Conservation (phyloP, 1,284 basidiomycete genomes). For the Phenoliferia sp. region DNA sequence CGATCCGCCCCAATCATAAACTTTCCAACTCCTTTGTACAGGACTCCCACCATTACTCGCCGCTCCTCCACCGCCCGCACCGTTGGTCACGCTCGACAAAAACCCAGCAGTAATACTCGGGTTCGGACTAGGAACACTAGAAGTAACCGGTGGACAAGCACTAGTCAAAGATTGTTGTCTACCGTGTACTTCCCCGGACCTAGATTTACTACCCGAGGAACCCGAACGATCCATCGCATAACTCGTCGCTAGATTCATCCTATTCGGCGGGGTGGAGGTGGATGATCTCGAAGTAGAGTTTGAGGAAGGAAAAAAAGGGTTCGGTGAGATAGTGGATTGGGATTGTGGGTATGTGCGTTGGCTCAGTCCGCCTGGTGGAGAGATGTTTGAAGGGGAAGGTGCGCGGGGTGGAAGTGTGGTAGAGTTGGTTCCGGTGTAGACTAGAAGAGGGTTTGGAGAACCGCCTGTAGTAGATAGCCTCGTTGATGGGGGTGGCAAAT, state of each 20-base stretch:
- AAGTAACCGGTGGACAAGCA: conserved; percentile 28
- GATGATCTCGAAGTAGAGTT: neutral
- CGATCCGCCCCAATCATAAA: conserved; percentile 21
- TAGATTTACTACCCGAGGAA: neutral
- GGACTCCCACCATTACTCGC: neutral
- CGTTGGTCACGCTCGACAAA: conserved; percentile 5
- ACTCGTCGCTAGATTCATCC: no score
- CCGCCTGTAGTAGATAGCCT: neutral
- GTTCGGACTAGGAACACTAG: neutral
- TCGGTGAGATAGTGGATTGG: neutral
- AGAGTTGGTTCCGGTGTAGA: neutral
- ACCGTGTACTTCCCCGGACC: conserved; percentile 20
- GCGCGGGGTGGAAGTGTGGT: neutral
- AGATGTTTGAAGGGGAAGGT: neutral
- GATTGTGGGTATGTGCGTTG: neutral
- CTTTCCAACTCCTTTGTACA: conserved; percentile 7
- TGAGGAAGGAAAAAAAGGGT: neutral
- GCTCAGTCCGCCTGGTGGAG: neutral
- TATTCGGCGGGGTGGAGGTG: neutral
- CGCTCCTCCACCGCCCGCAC: neutral
- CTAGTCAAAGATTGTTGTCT: conserved; percentile 26
- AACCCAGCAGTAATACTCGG: conserved; percentile 15
- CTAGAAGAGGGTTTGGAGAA: neutral
- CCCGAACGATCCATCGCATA: neutral
- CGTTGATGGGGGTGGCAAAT: no score